Percentiles rank a stretch among this genome's conserved stretches.
Evolutionary conservation across 2,329 filamentous ascomycete genomes (phyloP).

Genomic region (Dactylellina haptotyla): DNA sequence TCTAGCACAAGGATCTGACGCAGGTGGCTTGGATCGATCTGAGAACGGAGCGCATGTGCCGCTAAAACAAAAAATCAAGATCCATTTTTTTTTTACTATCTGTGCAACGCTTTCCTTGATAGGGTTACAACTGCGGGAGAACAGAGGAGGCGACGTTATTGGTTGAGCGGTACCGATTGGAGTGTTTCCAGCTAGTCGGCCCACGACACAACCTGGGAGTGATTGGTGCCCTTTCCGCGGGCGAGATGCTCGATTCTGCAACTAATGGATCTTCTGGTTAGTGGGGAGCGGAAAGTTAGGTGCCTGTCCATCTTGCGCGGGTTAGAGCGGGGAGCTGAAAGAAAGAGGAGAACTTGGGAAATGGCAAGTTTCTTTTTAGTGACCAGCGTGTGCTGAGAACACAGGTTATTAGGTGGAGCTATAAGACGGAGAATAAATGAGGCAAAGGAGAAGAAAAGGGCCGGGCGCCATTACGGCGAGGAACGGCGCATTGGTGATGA

Average conservation of each 20-base stretch:
- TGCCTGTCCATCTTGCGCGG: too few species aligned
- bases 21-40: conserved; percentile 31
- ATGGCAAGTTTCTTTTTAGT: background rate
- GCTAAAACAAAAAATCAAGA: conserved; percentile 30
- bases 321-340: background rate
- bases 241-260: background rate
- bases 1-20: conserved; percentile 1
- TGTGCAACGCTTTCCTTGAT: conserved; percentile 21
- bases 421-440: background rate
- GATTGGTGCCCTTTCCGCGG: conserved; percentile 42
- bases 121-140: conserved; percentile 2
- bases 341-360: background rate
- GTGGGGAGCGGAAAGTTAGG: background rate
- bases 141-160: background rate
- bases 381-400: background rate
- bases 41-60: background rate
- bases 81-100: background rate
- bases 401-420: background rate
- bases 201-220: background rate
- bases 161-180: background rate
- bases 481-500: background rate
- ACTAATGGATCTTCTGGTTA: conserved; percentile 23
- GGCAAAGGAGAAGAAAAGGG: background rate
- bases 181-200: background rate
- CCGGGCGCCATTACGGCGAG: background rate